Conservation (phyloP, 202 grass and related monocot species). For the Panicum virgatum region DNA sequence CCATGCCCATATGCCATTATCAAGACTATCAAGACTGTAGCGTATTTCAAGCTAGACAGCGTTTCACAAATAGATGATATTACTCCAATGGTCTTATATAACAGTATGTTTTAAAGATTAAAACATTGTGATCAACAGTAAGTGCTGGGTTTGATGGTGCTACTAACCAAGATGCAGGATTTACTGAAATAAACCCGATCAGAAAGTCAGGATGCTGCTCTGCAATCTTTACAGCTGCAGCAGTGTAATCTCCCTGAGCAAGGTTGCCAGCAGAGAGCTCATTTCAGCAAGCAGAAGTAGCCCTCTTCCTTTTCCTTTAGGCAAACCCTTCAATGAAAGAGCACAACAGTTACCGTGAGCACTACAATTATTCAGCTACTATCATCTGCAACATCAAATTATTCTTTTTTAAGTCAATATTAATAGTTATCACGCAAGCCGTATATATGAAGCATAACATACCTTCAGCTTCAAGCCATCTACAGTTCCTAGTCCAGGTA, state of each 20-base stretch:
- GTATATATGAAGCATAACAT: not conserved
- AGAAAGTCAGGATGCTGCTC: slow-evolving; percentile 87
- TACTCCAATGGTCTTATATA: not conserved
- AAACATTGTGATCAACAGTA: not conserved
- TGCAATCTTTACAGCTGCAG: slow-evolving; percentile 81
- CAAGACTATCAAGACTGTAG: not conserved
- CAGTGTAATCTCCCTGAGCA: slow-evolving; percentile 82
- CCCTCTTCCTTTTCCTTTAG: slow-evolving; percentile 70
- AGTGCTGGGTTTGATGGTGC: slow-evolving; percentile 52
- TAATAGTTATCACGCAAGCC: not conserved
- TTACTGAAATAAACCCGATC: slow-evolving; percentile 93
- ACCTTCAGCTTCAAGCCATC: slow-evolving; percentile 96
- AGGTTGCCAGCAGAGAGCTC: slow-evolving; percentile 93
- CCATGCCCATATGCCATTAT: too few relatives aligned
- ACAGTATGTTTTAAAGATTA: not conserved
- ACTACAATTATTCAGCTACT: not conserved
- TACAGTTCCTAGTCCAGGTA: slow-evolving; percentile 84
- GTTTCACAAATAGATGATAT: not conserved
- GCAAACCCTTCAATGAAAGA: slow-evolving; percentile 74
- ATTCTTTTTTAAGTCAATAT: not conserved
- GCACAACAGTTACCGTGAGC: not conserved
- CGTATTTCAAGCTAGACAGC: not conserved
- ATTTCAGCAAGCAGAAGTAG: slow-evolving; percentile 92
- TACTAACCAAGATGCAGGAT: slow-evolving; percentile 78
- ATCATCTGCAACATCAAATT: not conserved